Evolutionary conservation across 1,284 basidiomycete species (phyloP), one percentile per base, ranked within the genome.

Genomic region (Sanghuangporus weigelae): DNA sequence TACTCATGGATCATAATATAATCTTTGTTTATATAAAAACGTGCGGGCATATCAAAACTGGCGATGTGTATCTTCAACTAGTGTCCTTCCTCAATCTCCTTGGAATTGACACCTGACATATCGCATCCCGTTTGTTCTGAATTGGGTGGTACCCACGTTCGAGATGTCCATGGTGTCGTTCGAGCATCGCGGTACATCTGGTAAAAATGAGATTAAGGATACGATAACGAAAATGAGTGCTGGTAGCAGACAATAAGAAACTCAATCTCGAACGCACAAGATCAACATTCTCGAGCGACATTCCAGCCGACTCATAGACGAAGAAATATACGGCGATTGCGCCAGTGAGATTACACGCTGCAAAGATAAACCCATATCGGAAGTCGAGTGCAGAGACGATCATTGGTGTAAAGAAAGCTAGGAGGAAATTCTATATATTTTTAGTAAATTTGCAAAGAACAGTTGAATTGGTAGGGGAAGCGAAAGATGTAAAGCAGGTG

Each of bases 331-430:
- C 90, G 66, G 92, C 77, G 56, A 85, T 68, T 7, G 85, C 85
- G 58, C 84, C 87, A 10, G 79, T 70, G 1, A 88, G 73, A 70
- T 88, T 88, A 71, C 84, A 81, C 19, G 77, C 77, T 65, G 69
- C 70, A 64, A 91, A 91, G 54, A 92, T 79, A 72, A 86, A 92
- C 1, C 90, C 90, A 72, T 90, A 92, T 39, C 79, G 75, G 74
- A 84, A 91, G 5, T 76, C 51, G 70, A 90, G 90, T 5, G 78
- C 75, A 36, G 71, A 73, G 3, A 75, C 76, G 69, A 89, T 88
- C 73, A 88, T 87, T 1, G 86, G 86, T 12, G 86, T 88, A 76
- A 91, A 90, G 80, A 90, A 91, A 1, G 84, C 85, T 64, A 92
- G 77, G 60, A 90, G 76, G 79, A 92, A 92, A 73, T 90, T 91